Percentiles rank a stretch among this genome's conserved stretches.
phyloP scores from a whole-genome alignment of 2,329 filamentous ascomycete genomes.

The Fusarium incarnatum region DNA sequence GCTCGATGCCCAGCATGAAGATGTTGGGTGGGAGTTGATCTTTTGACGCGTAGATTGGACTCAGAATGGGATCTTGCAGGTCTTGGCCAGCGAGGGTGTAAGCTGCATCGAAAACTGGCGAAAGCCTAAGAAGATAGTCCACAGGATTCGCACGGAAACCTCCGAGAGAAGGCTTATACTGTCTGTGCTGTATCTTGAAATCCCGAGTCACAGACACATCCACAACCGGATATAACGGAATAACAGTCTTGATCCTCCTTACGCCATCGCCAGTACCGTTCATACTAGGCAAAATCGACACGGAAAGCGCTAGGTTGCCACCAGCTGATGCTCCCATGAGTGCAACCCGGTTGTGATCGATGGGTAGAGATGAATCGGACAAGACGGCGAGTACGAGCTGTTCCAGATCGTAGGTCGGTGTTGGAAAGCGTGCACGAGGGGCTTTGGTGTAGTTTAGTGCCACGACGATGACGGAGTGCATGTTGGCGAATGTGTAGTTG shows the following conservation, averaged over 20 bases:
- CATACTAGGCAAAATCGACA: conserved; percentile 23
- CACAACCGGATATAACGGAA: conserved; percentile 10
- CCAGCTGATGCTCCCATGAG: conserved; percentile 23
- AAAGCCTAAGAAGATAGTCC: conserved; percentile 7
- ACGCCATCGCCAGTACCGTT: conserved; percentile 25
- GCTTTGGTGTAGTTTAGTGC: conserved; percentile 28
- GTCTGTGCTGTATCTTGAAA: conserved; percentile 13
- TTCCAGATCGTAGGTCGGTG: conserved; percentile 20
- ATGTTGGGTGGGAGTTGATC: conserved; percentile 8
- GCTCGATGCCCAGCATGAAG: conserved; percentile 16
- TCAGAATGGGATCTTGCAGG: conserved; percentile 12
- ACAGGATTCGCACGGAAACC: conserved; percentile 9
- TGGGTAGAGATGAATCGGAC: background rate
- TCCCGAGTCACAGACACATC: conserved; percentile 14
- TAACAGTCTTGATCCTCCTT: background rate
- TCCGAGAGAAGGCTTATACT: conserved; percentile 18
- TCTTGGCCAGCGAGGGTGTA: conserved; percentile 12
- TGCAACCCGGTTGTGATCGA: conserved; percentile 17
- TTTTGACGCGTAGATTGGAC: conserved; percentile 12
- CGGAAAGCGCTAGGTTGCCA: conserved; percentile 14
- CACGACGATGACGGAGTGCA: conserved; percentile 18
- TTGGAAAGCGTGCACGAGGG: conserved; percentile 8
- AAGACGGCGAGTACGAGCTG: conserved; percentile 14
- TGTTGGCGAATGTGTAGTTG: conserved; percentile 22
- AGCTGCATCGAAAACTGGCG: conserved; percentile 23